Conservation (phyloP, 257 asterid genomes). For the Solanum virginianum region DNA sequence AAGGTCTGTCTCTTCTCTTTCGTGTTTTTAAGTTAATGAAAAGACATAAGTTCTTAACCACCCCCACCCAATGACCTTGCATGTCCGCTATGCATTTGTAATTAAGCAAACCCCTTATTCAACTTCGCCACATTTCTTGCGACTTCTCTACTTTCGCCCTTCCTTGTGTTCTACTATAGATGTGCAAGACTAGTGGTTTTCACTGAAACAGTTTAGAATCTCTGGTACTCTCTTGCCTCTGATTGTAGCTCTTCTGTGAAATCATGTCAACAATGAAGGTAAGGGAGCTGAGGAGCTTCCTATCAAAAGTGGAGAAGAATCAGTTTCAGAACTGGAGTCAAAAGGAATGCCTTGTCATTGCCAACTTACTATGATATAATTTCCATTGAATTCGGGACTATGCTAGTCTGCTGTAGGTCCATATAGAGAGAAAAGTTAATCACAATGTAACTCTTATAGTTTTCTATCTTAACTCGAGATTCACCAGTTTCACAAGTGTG, state of each 20-base stretch:
- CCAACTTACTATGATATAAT: background rate
- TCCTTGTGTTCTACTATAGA: background rate
- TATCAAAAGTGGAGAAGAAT: background rate
- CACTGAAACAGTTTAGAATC: background rate
- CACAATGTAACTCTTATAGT: background rate
- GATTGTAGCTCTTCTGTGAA: background rate
- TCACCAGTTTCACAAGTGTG: background rate
- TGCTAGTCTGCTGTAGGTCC: background rate
- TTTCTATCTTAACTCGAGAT: background rate
- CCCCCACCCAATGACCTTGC: background rate
- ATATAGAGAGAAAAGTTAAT: background rate
- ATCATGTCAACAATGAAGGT: background rate
- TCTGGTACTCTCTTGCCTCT: background rate
- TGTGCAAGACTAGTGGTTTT: background rate
- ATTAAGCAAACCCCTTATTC: background rate
- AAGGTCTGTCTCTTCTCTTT: slow-evolving; percentile 43
- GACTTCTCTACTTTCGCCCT: background rate
- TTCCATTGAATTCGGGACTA: background rate
- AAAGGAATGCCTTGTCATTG: background rate
- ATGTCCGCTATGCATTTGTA: background rate
- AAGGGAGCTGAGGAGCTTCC: background rate
- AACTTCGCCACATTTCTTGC: background rate
- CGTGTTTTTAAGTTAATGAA: background rate
- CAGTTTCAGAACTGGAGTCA: background rate
- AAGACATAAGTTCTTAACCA: background rate